Evolutionary conservation across 2,329 filamentous ascomycete species (phyloP).

Genomic region (Neofusicoccum ribis): DNA sequence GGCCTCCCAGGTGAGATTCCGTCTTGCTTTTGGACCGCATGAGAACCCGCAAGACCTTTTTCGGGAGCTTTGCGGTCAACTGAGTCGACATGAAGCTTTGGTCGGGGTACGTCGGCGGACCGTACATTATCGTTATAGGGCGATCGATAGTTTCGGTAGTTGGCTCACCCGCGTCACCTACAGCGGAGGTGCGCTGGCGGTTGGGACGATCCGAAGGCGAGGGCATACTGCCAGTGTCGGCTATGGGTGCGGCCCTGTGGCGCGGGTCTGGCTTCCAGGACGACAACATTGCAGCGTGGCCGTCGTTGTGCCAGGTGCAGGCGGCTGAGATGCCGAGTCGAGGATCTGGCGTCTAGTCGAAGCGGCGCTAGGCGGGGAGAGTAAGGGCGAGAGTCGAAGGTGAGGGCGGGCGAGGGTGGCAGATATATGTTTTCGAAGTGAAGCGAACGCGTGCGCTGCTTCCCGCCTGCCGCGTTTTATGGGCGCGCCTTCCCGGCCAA

Average conservation of each 20-base stretch:
- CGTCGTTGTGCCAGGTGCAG: too few species aligned
- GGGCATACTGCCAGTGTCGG: background rate
- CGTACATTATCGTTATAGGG: background rate
- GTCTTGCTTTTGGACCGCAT: background rate
- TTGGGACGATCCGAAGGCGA: background rate
- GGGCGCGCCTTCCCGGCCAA: too few species aligned
- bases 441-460: too few species aligned
- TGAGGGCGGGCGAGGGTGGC: too few species aligned
- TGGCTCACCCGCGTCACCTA: background rate
- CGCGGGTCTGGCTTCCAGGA: background rate
- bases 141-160: background rate
- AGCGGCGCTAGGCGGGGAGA: too few species aligned
- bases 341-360: too few species aligned
- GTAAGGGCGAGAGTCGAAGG: too few species aligned
- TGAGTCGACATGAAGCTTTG: background rate
- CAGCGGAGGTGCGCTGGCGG: background rate
- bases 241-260: too few species aligned
- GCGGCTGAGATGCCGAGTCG: too few species aligned
- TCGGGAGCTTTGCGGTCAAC: background rate
- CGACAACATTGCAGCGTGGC: background rate
- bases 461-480: too few species aligned
- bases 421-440: too few species aligned
- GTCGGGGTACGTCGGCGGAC: background rate
- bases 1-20: background rate
- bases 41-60: background rate